Evolutionary conservation across 2,329 filamentous ascomycete genomes (phyloP), one percentile per base, ranked within the genome.

Genomic region (Fonsecaea pedrosoi): DNA sequence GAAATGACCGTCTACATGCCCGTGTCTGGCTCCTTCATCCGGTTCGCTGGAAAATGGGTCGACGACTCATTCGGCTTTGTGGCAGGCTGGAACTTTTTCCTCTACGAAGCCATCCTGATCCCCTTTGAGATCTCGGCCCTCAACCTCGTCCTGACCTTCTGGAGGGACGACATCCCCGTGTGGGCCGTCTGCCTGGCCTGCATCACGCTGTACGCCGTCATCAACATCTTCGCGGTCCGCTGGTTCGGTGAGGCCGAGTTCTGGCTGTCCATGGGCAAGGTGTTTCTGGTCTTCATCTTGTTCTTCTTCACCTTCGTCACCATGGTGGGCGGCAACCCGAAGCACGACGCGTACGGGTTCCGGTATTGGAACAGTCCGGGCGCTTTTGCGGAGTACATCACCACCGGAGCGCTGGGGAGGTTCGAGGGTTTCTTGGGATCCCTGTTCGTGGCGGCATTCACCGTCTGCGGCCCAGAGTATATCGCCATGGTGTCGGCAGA

Each of bases 121-220:
- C 91, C 92, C 1, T 94, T 94, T 75, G 92, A 96, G 76, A 82
- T 96, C 45, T 94, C 91, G 0, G 92, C 92, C 32, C 87, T 86
- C 15, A 86, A 90, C 4, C 79, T 96, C 35, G 90, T 94, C 63
- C 90, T 96, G 64, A 86, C 90, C 71, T 93, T 88, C 73, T 96
- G 92, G 92, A 53, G 54, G 2, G 45, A 45, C 40, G 42, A 54
- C 54, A 42, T 40, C n/a, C 21, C 30, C 38, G 58, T 66, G 10
- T 9, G 6, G 32, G 68, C 71, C 7, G 72, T 63, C 5, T 73
- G 71, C 73, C 30, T 13, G 69, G 73, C 73, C 54, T 34, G 59
- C 12, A 62, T 72, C 30, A 21, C 70, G 35, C 42, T 72, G 9
- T 90, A 90, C 56, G 88, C 88, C 66, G 88, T 56, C 32, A 66